A percentile compares a stretch with the other conserved stretches of the same genome.
Evolutionary conservation across 371 early-diverging fungal species (phyloP).

Genomic region (Rhizopus sp.): DNA sequence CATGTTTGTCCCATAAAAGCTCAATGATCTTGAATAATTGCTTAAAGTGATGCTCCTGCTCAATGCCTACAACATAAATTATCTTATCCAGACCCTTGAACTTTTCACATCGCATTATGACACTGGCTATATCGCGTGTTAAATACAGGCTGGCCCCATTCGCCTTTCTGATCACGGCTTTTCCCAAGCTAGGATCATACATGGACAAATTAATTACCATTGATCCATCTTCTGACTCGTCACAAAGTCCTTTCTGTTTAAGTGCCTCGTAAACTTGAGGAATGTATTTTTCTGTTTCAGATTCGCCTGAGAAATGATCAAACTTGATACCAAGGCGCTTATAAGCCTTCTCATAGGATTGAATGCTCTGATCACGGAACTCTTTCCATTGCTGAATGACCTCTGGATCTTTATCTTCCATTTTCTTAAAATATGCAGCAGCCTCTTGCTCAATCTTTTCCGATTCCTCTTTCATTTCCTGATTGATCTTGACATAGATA

Average conservation of each 20-base stretch:
- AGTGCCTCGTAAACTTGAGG: slow-evolving; percentile 69
- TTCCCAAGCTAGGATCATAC: slow-evolving; percentile 63
- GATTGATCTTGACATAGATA: slow-evolving; percentile 93
- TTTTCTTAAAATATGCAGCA: slow-evolving; percentile 86
- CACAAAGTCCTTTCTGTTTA: slow-evolving; percentile 51
- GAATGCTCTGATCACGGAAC: slow-evolving; percentile 88
- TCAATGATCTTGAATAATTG: slow-evolving; percentile 93
- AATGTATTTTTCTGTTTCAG: slow-evolving; percentile 79
- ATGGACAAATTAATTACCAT: slow-evolving; percentile 71
- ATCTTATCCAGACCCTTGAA: slow-evolving; percentile 81
- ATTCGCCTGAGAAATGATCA: slow-evolving; percentile 97
- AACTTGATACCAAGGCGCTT: slow-evolving; percentile 87
- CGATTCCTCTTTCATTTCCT: slow-evolving; percentile 59
- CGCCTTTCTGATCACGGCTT: slow-evolving; percentile 76
- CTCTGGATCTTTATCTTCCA: slow-evolving; percentile 89
- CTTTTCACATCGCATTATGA: slow-evolving; percentile 75
- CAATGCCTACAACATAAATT: slow-evolving; percentile 91
- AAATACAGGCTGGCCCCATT: slow-evolving; percentile 97
- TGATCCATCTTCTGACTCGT: slow-evolving; percentile 70
- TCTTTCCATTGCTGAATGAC: slow-evolving; percentile 80
- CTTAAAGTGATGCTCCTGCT: slow-evolving; percentile 90
- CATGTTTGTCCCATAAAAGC: slow-evolving; percentile 37
- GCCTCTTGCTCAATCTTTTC: slow-evolving; percentile 69
- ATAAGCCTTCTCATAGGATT: slow-evolving; percentile 87
- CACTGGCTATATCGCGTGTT: slow-evolving; percentile 95